Evolutionary conservation across 1,284 basidiomycete species (phyloP).

Genomic region (Mycena citricolor): DNA sequence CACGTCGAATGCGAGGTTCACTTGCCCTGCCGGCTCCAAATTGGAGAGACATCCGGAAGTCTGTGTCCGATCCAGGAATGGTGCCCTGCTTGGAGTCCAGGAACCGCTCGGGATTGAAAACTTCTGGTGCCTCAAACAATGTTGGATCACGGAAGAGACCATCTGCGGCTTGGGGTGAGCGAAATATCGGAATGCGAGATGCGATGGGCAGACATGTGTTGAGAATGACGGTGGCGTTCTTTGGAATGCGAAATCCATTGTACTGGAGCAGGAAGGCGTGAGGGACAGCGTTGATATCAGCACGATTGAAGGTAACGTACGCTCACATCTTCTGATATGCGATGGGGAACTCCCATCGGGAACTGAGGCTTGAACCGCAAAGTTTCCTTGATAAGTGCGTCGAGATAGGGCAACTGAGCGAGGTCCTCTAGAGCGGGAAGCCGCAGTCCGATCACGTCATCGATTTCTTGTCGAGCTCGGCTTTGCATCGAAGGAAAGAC

Average conservation of each 20-base stretch:
- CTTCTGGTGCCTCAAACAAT: slow-evolving; percentile 45
- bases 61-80: slow-evolving; percentile 18
- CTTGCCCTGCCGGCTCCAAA: slow-evolving; percentile 27
- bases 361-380: slow-evolving; percentile 20
- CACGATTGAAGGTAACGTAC: not conserved
- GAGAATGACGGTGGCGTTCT: slow-evolving; percentile 23
- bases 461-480: slow-evolving; percentile 35
- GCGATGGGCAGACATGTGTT: slow-evolving; percentile 23
- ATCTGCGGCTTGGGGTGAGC: slow-evolving; percentile 21
- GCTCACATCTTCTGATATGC: not conserved
- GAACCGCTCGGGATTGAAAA: slow-evolving; percentile 48
- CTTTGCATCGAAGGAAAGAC: slow-evolving; percentile 32
- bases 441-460: slow-evolving; percentile 30
- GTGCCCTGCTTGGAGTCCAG: slow-evolving; percentile 28
- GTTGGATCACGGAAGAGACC: slow-evolving; percentile 34
- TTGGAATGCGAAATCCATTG: slow-evolving; percentile 25
- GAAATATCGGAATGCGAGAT: no score
- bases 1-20: slow-evolving; percentile 10
- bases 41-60: slow-evolving; percentile 18
- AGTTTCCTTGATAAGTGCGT: slow-evolving; percentile 36
- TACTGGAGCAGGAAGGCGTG: no score
- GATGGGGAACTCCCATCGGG: slow-evolving; percentile 24
- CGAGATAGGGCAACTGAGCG: slow-evolving; percentile 32
- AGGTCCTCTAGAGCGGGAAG: slow-evolving; percentile 34
- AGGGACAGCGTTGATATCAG: not conserved